Evolutionary conservation across 441 rosid species (phyloP), one percentile per base, ranked within the genome.

Genomic region (Adansonia grandidieri): DNA sequence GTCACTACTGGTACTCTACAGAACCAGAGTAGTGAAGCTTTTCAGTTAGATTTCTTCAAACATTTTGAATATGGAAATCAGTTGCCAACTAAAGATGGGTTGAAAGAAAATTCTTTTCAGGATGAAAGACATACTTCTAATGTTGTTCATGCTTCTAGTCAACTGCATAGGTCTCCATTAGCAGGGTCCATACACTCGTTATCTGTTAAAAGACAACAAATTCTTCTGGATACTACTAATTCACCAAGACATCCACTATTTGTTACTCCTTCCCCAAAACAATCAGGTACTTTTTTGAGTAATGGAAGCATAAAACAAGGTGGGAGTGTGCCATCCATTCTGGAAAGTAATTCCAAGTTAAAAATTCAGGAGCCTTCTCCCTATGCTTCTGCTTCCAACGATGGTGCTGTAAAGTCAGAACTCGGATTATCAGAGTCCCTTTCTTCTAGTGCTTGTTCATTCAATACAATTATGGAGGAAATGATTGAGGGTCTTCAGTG

Each of bases 241-340:
- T 80, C 88, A 75, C 77, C 81, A 10, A 82, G 80, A 62, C 79
- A 77, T 19, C 45, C 77, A 62, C 71, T 85, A 56, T 77, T 80
- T 79, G 86, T 78, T 53, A 90, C 96, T 81, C 91, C 96, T 89
- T 91, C 93, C 50, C 91, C 95, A 24, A 87, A 83, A 82, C 86
- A 76, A 32, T 74, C 86, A 51, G 85, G 80, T 69, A 83, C 88
- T 70, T 57, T 86, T 81, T 79, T 89, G 81, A 83, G 88, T 68
- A 85, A 81, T 80, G 91, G 82, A 80, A 87, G 80, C 71, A 78
- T 66, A 63, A 88, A 79, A 78, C 84, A 71, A 71, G 84, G 82
- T 77, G 86, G 79, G 24, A 80, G 80, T 75, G 51, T 84, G 79
- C 76, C 88, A 60, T 86, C 90, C 50, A 78, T 85, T 61, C 75